Percentiles rank a stretch among this genome's conserved stretches.
These are phyloP conservation scores for Geoglossum cookeanum DNA, from an alignment of 2,329 filamentous ascomycete species.

Conservation along the genomic window DNA sequence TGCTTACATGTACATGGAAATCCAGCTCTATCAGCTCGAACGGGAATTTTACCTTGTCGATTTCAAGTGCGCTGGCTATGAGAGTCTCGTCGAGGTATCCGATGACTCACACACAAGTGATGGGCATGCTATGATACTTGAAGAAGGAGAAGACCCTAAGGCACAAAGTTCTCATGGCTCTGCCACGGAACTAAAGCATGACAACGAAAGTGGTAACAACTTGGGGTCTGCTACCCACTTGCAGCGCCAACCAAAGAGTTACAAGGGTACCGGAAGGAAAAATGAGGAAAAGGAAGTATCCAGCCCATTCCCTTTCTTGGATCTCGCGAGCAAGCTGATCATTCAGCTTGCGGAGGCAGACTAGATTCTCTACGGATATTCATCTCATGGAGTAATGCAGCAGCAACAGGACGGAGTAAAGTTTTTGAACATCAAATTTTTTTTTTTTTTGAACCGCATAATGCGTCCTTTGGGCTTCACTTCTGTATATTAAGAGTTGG, in stretches of 20 bases:
- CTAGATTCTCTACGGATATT: neutral
- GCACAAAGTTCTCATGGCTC: conserved; percentile 4
- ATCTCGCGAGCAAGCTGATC: conserved; percentile 80
- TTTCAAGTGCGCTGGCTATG: conserved; percentile 96
- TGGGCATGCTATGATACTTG: neutral
- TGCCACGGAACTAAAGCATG: neutral
- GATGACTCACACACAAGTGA: conserved; percentile 14
- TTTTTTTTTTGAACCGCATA: neutral
- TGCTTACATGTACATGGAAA: conserved; percentile 86
- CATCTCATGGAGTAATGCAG: neutral
- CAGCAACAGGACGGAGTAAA: neutral
- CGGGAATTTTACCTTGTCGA: conserved; percentile 86
- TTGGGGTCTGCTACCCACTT: neutral
- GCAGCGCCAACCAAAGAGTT: conserved; percentile 18
- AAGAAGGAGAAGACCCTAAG: conserved; percentile 9
- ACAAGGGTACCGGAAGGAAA: conserved; percentile 28
- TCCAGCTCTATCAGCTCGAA: conserved; percentile 91
- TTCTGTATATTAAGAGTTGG: neutral
- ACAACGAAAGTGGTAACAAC: neutral
- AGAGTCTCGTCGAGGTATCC: conserved; percentile 44
- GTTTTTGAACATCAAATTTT: neutral
- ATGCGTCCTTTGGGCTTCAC: neutral
- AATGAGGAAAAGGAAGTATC: conserved; percentile 84
- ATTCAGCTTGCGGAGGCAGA: conserved; percentile 64
- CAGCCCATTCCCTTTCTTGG: conserved; percentile 86